Conservation (phyloP, 306 rosid species). For the Sindora glabra region DNA sequence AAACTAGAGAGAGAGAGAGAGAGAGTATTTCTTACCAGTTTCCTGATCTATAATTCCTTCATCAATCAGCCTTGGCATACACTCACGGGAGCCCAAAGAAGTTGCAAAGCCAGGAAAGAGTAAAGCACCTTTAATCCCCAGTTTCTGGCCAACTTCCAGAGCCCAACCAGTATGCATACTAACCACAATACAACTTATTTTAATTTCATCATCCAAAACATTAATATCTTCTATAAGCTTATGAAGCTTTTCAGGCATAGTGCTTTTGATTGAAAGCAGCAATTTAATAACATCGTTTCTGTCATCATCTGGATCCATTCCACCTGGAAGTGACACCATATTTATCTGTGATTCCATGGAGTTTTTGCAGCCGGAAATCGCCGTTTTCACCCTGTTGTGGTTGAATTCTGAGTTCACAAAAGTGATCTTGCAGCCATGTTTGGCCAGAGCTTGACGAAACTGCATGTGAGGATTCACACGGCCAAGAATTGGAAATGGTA, state of each 20-base stretch:
- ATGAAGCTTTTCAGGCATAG: slow-evolving; percentile 35
- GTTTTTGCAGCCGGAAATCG: not conserved
- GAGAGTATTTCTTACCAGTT: not conserved
- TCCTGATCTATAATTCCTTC: slow-evolving; percentile 9
- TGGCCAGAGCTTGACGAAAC: slow-evolving; percentile 13
- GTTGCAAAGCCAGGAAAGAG: slow-evolving; percentile 8
- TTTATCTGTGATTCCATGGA: slow-evolving; percentile 6
- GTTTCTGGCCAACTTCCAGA: not conserved
- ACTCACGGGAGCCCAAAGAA: not conserved
- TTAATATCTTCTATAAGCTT: slow-evolving; percentile 18
- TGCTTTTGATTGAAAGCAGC: slow-evolving; percentile 8
- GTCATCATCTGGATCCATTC: slow-evolving; percentile 39
- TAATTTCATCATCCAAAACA: too few species aligned
- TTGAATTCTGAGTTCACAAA: slow-evolving; percentile 31
- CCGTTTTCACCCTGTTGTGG: not conserved
- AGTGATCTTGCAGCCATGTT: slow-evolving; percentile 36
- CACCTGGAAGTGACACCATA: slow-evolving; percentile 44
- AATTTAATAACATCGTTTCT: slow-evolving; percentile 17
- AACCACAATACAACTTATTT: too few species aligned
- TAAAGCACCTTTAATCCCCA: slow-evolving; percentile 9
- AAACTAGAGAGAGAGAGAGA: too few species aligned
- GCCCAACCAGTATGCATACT: too few species aligned
- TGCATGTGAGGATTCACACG: slow-evolving; percentile 33
- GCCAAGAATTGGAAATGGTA: slow-evolving; percentile 33
- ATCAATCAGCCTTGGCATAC: slow-evolving; percentile 1